Evolutionary conservation across 139 green algal genomes (phyloP).

Genomic region (Zygnema cylindricum): DNA sequence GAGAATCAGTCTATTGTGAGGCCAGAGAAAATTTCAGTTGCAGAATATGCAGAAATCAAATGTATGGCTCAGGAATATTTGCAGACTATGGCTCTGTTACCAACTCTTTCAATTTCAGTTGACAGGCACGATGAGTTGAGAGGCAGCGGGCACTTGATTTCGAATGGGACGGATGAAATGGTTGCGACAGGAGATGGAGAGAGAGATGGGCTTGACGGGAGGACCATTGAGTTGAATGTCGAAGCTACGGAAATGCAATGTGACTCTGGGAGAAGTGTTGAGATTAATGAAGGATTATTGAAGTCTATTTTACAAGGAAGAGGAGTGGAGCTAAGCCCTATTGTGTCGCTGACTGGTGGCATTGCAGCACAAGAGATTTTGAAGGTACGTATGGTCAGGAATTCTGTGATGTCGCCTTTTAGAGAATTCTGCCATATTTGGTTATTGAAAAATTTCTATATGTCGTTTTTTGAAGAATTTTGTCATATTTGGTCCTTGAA

Average conservation of each 20-base stretch:
- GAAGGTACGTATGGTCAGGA: slow-evolving; percentile 38
- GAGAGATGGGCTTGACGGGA: background rate
- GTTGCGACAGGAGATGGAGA: background rate
- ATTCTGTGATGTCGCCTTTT: no score
- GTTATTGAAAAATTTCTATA: no score
- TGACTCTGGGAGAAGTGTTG: background rate
- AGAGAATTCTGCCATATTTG: no score
- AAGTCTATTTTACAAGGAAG: background rate
- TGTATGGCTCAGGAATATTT: background rate
- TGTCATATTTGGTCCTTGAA: no score
- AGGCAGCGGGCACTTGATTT: background rate
- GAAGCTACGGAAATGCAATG: background rate
- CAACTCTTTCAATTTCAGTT: background rate
- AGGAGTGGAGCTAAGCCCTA: slow-evolving; percentile 8
- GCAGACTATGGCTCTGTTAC: background rate
- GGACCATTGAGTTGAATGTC: background rate
- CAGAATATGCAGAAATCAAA: background rate
- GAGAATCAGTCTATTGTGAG: background rate
- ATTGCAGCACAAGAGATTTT: slow-evolving; percentile 49
- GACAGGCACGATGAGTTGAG: background rate
- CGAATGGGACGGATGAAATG: background rate
- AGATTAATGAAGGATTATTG: slow-evolving; percentile 17
- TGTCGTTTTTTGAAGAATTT: no score
- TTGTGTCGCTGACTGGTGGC: slow-evolving; percentile 34
- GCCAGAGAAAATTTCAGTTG: background rate